These are phyloP conservation scores for Polygonum aviculare DNA, from an alignment of 148 eudicot species.

Conservation along the genomic window DNA sequence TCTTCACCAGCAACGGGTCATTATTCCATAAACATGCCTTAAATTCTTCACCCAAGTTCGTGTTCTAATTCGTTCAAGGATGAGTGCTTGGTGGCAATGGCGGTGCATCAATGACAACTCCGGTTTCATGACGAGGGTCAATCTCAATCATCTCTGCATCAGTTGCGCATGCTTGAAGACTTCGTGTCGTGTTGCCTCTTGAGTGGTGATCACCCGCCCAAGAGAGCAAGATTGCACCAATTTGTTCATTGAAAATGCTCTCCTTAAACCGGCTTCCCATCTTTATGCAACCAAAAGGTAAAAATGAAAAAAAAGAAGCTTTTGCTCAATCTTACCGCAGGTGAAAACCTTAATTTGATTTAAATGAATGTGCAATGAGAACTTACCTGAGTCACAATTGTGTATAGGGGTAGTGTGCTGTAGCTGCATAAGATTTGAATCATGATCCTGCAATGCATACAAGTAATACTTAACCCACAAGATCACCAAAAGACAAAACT, in stretches of 20 bases:
- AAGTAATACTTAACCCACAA: background rate
- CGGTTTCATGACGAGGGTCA: constrained; percentile 2
- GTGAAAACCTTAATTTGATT: background rate
- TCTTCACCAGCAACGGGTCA: background rate
- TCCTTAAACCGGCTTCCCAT: constrained; percentile 16
- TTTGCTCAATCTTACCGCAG: background rate
- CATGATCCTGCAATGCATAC: constrained; percentile 26
- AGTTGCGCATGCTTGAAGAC: background rate
- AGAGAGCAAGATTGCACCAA: background rate
- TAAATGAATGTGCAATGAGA: background rate
- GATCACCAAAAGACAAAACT: background rate
- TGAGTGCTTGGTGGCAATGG: constrained; percentile 7
- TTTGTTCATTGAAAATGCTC: constrained; percentile 2
- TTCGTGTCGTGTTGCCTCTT: background rate
- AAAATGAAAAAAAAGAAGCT: background rate
- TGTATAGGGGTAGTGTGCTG: constrained; percentile 39
- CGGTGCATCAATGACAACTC: background rate
- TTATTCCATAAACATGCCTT: background rate
- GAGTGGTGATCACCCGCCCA: constrained; percentile 13
- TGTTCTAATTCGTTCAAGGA: background rate
- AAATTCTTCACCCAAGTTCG: background rate
- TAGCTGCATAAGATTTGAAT: constrained; percentile 36
- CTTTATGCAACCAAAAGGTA: background rate
- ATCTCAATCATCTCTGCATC: background rate
- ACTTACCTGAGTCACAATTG: constrained; percentile 36